Conservation (phyloP, 1,284 basidiomycete species). For the Ustilago tritici region DNA sequence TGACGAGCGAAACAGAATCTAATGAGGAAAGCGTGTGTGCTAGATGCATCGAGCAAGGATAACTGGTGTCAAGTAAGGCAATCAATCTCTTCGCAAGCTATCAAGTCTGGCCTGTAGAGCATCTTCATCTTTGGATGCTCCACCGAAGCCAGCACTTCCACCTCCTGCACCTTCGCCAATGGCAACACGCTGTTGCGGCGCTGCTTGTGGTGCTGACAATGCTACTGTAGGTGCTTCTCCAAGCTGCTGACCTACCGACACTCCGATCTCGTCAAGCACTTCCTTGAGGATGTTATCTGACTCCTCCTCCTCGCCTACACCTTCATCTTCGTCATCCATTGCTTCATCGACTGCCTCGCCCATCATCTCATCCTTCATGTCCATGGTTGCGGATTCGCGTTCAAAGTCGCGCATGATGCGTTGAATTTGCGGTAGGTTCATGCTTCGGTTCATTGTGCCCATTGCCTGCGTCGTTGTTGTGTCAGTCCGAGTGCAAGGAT, state of each 20-base stretch:
- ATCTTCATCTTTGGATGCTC: slow-evolving; percentile 61
- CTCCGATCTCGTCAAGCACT: slow-evolving; percentile 97
- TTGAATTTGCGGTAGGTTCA: slow-evolving; percentile 94
- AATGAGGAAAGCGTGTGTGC: neutral
- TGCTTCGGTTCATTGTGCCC: slow-evolving; percentile 95
- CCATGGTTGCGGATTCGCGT: slow-evolving; percentile 96
- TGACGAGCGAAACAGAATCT: slow-evolving; percentile 11
- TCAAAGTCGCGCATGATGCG: slow-evolving; percentile 98
- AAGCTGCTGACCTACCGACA: slow-evolving; percentile 82
- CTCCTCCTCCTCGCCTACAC: slow-evolving; percentile 83
- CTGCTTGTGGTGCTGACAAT: slow-evolving; percentile 52
- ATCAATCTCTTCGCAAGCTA: slow-evolving; percentile 61
- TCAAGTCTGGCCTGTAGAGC: slow-evolving; percentile 67
- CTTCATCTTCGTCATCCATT: slow-evolving; percentile 89
- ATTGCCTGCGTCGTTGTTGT: slow-evolving; percentile 77
- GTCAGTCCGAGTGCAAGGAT: neutral
- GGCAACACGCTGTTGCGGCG: slow-evolving; percentile 56
- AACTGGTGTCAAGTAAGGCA: neutral
- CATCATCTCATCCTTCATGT: slow-evolving; percentile 99
- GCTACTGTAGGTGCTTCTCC: slow-evolving; percentile 59
- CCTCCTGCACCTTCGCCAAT: slow-evolving; percentile 61
- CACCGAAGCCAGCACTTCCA: slow-evolving; percentile 27
- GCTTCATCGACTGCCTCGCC: slow-evolving; percentile 97
- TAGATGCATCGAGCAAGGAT: neutral
- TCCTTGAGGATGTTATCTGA: slow-evolving; percentile 95